Base-by-base conservation (phyloP, 2,329 filamentous ascomycete genomes). In the Claviceps spartinae region DNA sequence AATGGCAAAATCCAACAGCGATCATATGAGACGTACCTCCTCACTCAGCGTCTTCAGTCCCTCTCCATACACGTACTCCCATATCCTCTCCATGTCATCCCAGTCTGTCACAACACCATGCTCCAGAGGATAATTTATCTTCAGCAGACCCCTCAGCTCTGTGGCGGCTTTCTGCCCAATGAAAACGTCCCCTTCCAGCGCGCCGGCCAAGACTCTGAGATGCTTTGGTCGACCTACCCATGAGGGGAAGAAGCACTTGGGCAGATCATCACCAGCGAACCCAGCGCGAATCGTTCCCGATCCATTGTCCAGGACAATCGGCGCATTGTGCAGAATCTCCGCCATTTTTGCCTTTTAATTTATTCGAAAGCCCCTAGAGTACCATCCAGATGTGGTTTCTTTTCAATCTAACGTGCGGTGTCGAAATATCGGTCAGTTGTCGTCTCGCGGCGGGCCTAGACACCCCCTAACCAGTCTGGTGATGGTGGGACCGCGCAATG, bases 51-150 rank as follows among this genome's bases (percentile, higher is more conserved):
- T 95, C 75, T 96, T 97, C 62, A 98, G 69, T 57, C 94, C 93
- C 64, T 96, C 91, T 53, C 87, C 87, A 67, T 97, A 98, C 50
- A 98, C 89, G 65, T 95, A 93, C 63, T 94, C 87, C 93, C 93
- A 98, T 71, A 98, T 98, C 72, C 88, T 83, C 75, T 98, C 93
- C 93, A 98, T 98, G 65, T 98, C 93, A 66, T 97, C 93, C 93
- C 93, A 98, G 69, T 98, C 89, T 60, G 93, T 98, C 57, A 98
- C 93, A 62, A 98, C 94, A 61, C 93, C 93, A 67, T 98, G 93
- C 72, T 97, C 93, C 52, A 98, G 74, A 45, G 93, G 93, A 67
- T 97, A 97, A 58, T 83, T 79, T 62, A 98, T 96, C 78, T 97
- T 98, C 61, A 98, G 77, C 55, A 98, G 74, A 3, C 93, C 93